A percentile compares a stretch with the other conserved stretches of the same genome.
These are phyloP conservation scores for Eragrostis curvula DNA, from an alignment of 176 grass and related monocot species.

Conservation along the genomic window DNA sequence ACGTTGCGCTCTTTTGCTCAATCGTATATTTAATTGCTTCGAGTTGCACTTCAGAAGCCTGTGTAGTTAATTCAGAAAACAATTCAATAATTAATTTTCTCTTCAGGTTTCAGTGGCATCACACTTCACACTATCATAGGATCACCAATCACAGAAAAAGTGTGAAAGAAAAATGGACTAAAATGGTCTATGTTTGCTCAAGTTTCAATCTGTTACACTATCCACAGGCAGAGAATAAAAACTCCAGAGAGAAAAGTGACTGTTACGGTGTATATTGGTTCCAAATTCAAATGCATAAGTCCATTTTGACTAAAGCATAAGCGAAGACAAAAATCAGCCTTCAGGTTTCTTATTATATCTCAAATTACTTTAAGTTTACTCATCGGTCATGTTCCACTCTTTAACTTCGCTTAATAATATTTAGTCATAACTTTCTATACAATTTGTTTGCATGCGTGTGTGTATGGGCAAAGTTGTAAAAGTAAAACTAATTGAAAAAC, in stretches of 20 bases:
- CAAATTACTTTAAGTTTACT: slow-evolving; percentile 3
- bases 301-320: not conserved
- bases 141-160: not conserved
- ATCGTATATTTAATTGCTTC: slow-evolving; percentile 43
- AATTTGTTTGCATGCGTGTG: not conserved
- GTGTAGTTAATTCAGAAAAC: slow-evolving; percentile 30
- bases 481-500: not conserved
- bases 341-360: not conserved
- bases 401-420: not conserved
- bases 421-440: not conserved
- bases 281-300: not conserved
- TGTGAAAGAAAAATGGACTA: not conserved
- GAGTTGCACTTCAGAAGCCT: slow-evolving; percentile 61
- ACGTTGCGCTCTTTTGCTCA: slow-evolving; percentile 35
- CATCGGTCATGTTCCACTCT: not conserved
- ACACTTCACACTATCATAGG: not conserved
- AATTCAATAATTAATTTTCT: slow-evolving; percentile 2
- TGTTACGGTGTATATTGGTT: not conserved
- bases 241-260: not conserved
- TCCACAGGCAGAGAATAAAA: not conserved
- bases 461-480: not conserved
- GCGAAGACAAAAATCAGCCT: not conserved
- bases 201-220: not conserved
- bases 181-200: not conserved
- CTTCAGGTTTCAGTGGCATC: not conserved